Percentiles rank a stretch among this genome's conserved stretches.
Evolutionary conservation across 2,329 filamentous ascomycete species (phyloP).

Genomic region (Tolypocladium amazonense): DNA sequence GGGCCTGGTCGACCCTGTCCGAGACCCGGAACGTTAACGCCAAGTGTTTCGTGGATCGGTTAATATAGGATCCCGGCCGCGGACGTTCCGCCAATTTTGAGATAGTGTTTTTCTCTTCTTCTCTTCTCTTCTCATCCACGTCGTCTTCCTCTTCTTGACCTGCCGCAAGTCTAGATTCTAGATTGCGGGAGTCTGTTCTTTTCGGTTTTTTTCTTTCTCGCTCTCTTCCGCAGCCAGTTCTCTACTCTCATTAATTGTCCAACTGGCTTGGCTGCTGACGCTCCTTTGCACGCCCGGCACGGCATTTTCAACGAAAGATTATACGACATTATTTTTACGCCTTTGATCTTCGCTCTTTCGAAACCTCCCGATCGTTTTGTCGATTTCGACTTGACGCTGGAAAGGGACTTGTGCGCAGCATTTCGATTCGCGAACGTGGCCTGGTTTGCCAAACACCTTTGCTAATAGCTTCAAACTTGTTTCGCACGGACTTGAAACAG

Average conservation of each 20-base stretch:
- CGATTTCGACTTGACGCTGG: background rate
- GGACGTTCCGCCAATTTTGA: background rate
- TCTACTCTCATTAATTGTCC: conserved; percentile 27
- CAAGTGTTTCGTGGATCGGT: conserved; percentile 10
- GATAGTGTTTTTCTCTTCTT: conserved; percentile 6
- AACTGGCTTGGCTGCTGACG: conserved; percentile 49
- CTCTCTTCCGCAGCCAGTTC: conserved; percentile 20
- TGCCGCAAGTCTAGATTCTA: background rate
- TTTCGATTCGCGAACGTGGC: background rate
- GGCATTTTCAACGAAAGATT: background rate
- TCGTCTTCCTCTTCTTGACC: background rate
- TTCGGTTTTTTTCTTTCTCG: background rate
- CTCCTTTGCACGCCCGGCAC: conserved; percentile 28
- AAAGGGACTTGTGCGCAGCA: background rate
- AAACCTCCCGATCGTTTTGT: background rate
- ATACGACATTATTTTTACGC: background rate
- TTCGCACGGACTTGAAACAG: background rate
- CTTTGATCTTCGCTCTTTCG: background rate
- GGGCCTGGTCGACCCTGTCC: conserved; percentile 5
- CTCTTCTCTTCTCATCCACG: conserved; percentile 2
- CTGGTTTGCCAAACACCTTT: background rate
- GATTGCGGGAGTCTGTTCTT: background rate
- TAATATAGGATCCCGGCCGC: background rate
- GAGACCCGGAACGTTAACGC: conserved; percentile 8
- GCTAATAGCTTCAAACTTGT: background rate